Percentiles rank a stretch among this genome's conserved stretches.
phyloP scores from a whole-genome alignment of 768 basidiomycete genomes.

The Clitopilus passeckerianus region DNA sequence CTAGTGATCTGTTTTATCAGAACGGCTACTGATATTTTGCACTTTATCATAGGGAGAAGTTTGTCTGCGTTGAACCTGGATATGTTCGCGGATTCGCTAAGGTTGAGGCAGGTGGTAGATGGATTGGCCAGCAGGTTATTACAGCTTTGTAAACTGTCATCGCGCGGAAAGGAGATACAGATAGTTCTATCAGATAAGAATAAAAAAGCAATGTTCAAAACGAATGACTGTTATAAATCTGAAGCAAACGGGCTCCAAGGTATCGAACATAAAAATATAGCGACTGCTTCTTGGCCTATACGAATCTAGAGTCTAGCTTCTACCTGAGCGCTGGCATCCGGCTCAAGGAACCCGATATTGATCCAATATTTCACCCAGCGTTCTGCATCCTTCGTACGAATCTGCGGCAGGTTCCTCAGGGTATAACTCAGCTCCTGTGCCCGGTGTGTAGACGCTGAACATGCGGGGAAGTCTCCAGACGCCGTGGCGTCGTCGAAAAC shows the following conservation, averaged over 20 bases:
- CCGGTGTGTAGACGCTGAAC: background rate
- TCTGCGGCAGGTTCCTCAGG: slow-evolving; percentile 3
- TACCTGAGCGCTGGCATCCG: background rate
- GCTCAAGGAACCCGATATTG: slow-evolving; percentile 3
- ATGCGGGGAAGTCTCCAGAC: background rate
- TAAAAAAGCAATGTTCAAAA: too few species aligned
- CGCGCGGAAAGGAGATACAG: too few species aligned
- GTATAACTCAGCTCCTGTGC: slow-evolving; percentile 9
- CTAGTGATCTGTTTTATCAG: background rate
- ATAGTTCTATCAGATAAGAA: too few species aligned
- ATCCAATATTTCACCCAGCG: slow-evolving; percentile 12
- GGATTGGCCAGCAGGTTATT: slow-evolving; percentile 74
- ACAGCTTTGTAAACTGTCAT: slow-evolving; percentile 23
- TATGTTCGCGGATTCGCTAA: slow-evolving; percentile 68
- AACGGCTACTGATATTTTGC: background rate
- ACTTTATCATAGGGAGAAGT: slow-evolving; percentile 55
- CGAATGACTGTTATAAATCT: too few species aligned
- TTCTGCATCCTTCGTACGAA: slow-evolving; percentile 5
- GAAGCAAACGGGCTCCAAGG: too few species aligned
- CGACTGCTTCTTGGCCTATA: too few species aligned
- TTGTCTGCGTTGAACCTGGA: slow-evolving; percentile 91
- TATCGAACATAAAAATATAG: too few species aligned
- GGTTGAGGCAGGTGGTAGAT: slow-evolving; percentile 59
- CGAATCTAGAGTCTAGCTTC: background rate
- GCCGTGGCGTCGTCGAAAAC: background rate